These are phyloP conservation scores for Ogataea ganodermae DNA, from an alignment of 805 yeast species.

Conservation along the genomic window DNA sequence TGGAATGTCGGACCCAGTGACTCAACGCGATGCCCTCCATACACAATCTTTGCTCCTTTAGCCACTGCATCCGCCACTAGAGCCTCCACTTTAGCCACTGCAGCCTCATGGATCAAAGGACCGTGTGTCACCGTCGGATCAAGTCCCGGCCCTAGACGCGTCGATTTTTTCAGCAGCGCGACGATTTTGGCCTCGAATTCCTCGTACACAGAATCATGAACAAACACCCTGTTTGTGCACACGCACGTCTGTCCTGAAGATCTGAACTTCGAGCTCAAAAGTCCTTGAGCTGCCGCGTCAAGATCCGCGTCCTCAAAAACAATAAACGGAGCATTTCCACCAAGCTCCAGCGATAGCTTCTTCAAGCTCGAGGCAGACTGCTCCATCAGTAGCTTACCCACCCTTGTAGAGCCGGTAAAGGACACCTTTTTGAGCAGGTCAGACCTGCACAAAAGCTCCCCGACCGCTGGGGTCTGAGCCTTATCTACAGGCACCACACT, in stretches of 20 bases:
- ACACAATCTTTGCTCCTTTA: conserved; percentile 59
- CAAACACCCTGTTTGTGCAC: conserved; percentile 69
- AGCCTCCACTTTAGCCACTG: conserved; percentile 56
- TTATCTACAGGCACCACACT: conserved; percentile 58
- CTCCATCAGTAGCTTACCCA: conserved; percentile 65
- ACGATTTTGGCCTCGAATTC: conserved; percentile 52
- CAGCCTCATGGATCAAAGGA: conserved; percentile 62
- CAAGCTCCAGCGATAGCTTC: conserved; percentile 71
- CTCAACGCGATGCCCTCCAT: conserved; percentile 58
- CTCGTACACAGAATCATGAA: conserved; percentile 63
- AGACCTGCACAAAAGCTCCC: conserved; percentile 56
- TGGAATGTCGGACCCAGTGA: conserved; percentile 68
- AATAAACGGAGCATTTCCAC: conserved; percentile 81
- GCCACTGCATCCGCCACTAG: conserved; percentile 65
- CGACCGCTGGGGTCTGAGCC: conserved; percentile 45
- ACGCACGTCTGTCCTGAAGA: conserved; percentile 81
- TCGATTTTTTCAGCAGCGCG: conserved; percentile 42
- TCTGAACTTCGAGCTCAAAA: conserved; percentile 66
- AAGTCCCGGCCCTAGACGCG: conserved; percentile 64
- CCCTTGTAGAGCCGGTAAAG: conserved; percentile 76
- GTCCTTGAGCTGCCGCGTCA: conserved; percentile 61
- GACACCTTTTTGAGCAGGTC: conserved; percentile 62
- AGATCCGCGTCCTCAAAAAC: conserved; percentile 72
- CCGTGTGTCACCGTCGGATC: conserved; percentile 65
- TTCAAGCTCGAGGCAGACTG: conserved; percentile 64